A percentile compares a stretch with the other conserved stretches of the same genome.
Conservation (phyloP, 78 protist genomes). For the Dictyostelium brefeldianum region DNA sequence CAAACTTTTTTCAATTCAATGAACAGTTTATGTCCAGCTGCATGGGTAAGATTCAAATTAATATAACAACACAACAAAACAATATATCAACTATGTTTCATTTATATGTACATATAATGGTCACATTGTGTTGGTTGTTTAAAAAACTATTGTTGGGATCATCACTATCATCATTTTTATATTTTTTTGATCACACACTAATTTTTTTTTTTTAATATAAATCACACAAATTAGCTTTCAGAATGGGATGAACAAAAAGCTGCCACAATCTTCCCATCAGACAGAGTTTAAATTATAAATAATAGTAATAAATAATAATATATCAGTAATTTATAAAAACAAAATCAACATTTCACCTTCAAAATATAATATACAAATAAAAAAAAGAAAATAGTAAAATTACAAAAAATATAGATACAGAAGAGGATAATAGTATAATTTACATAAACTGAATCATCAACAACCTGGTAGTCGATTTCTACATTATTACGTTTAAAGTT, state of each 20-base stretch:
- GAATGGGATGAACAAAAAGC: conserved; percentile 68
- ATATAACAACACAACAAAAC: neutral
- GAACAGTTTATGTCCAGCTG: conserved; percentile 70
- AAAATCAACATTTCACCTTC: neutral
- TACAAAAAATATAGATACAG: too few relatives aligned
- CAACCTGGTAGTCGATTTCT: too few relatives aligned
- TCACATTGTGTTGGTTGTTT: neutral
- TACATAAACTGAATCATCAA: too few relatives aligned
- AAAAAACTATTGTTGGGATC: neutral
- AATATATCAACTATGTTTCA: neutral
- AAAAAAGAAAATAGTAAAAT: too few relatives aligned
- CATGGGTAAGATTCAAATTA: conserved; percentile 47
- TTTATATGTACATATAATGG: neutral
- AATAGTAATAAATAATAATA: neutral
- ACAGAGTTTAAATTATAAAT: conserved; percentile 42
- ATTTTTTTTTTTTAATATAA: neutral
- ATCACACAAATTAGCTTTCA: neutral
- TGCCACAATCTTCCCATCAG: conserved; percentile 44
- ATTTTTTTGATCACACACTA: neutral
- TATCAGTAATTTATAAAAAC: neutral
- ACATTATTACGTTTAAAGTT: too few relatives aligned
- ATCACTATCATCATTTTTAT: neutral
- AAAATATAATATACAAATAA: too few relatives aligned
- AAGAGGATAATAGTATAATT: too few relatives aligned
- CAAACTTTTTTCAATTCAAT: conserved; percentile 52